These are phyloP conservation scores for Blastobotrys proliferans DNA, from an alignment of 1,139 yeast species.

Conservation along the genomic window DNA sequence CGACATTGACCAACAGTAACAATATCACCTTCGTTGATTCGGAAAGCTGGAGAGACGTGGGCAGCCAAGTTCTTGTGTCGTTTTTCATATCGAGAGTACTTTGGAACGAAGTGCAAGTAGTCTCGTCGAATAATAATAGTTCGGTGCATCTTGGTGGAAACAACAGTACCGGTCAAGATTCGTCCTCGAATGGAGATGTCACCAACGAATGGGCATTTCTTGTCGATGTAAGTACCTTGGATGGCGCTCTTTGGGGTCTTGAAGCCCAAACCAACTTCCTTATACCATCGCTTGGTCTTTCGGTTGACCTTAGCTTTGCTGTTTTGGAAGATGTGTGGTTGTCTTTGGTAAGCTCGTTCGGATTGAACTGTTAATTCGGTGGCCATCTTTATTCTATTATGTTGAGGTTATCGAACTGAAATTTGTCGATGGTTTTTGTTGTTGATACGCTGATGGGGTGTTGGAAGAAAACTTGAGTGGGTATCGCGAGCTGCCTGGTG, in stretches of 20 bases:
- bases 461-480: conserved; percentile 13
- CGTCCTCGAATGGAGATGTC: conserved; percentile 98
- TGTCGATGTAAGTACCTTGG: conserved; percentile 98
- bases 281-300: conserved; percentile 99
- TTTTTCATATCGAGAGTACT: conserved; percentile 99
- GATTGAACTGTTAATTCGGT: conserved; percentile 99
- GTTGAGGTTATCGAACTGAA: too few species aligned
- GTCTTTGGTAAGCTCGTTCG: conserved; percentile 99
- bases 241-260: conserved; percentile 99
- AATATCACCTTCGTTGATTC: conserved; percentile 98
- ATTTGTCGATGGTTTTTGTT: conserved; percentile 5
- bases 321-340: conserved; percentile 99
- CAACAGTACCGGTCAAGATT: conserved; percentile 93
- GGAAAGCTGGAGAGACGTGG: conserved; percentile 99
- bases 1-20: conserved; percentile 99
- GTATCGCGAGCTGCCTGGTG: too few species aligned
- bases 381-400: conserved; percentile 62
- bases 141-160: conserved; percentile 99
- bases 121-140: conserved; percentile 99
- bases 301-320: conserved; percentile 99
- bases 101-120: conserved; percentile 99
- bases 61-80: conserved; percentile 99
- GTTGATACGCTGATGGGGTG: conserved; percentile 4
- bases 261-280: conserved; percentile 99
- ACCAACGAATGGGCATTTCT: conserved; percentile 99